phyloP scores from a whole-genome alignment of 495 filamentous ascomycete species.

The Neurospora sp. region DNA sequence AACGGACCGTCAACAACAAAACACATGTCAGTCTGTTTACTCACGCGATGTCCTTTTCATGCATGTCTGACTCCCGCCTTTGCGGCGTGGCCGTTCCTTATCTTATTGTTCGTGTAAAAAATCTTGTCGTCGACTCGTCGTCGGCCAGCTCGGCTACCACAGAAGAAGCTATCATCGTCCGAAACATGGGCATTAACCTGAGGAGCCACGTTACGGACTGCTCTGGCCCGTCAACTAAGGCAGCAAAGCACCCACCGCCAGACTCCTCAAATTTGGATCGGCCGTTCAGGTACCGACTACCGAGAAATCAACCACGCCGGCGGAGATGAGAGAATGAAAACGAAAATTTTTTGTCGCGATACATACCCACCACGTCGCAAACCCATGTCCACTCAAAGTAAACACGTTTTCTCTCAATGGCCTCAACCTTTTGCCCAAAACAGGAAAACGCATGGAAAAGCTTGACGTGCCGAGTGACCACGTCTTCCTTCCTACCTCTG shows the following conservation, averaged over 20 bases:
- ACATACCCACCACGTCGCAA: not conserved
- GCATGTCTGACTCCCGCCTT: not conserved
- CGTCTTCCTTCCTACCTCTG: not conserved
- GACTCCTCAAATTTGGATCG: not conserved
- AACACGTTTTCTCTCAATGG: not conserved
- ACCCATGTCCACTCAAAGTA: not conserved
- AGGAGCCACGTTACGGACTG: not conserved
- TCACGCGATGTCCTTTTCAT: not conserved
- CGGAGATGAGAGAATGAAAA: not conserved
- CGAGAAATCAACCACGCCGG: not conserved
- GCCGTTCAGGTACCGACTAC: not conserved
- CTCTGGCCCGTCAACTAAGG: not conserved
- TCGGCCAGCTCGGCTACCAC: not conserved
- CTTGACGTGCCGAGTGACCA: not conserved
- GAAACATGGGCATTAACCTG: not conserved
- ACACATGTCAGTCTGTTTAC: not conserved
- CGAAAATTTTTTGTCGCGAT: not conserved
- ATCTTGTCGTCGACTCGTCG: not conserved
- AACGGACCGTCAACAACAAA: not conserved
- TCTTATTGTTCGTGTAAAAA: not conserved
- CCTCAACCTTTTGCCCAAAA: not conserved
- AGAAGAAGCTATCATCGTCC: not conserved
- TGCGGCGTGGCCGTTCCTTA: not conserved
- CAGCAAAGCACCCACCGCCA: not conserved
- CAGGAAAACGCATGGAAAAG: not conserved